These are phyloP conservation scores for Gnomoniopsis sp. DNA, from an alignment of 2,329 filamentous ascomycete species.

Conservation along the genomic window DNA sequence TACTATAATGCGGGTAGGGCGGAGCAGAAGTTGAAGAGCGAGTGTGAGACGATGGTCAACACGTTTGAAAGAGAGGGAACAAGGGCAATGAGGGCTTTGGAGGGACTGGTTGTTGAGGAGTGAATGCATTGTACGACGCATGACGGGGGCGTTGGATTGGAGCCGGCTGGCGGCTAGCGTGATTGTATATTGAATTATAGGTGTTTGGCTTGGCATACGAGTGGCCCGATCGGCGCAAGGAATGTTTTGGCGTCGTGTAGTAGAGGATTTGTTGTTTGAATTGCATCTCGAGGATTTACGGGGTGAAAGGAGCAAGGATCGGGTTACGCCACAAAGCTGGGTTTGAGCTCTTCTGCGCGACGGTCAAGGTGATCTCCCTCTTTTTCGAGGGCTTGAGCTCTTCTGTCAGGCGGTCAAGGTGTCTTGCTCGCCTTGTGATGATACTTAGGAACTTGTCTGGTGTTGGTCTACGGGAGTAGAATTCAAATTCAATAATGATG, in stretches of 20 bases:
- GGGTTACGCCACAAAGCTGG: too few species aligned
- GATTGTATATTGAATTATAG: neutral
- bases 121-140: neutral
- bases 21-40: constrained; percentile 72
- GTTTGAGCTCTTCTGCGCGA: neutral
- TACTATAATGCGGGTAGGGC: constrained; percentile 74
- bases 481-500: too few species aligned
- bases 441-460: too few species aligned
- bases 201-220: neutral
- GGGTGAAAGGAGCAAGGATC: neutral
- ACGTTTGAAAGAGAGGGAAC: constrained; percentile 81
- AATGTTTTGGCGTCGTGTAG: neutral
- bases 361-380: neutral
- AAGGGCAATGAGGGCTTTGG: constrained; percentile 72
- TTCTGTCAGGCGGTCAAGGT: neutral
- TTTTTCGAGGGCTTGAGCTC: neutral
- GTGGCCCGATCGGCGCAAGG: neutral
- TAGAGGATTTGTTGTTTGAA: neutral
- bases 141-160: neutral
- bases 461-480: too few species aligned
- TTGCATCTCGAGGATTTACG: neutral
- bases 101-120: constrained; percentile 59
- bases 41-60: constrained; percentile 80
- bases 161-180: neutral
- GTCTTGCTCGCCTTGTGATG: neutral